These are phyloP conservation scores for Solanum tarapatanum DNA, from an alignment of 257 asterid species.

Conservation along the genomic window DNA sequence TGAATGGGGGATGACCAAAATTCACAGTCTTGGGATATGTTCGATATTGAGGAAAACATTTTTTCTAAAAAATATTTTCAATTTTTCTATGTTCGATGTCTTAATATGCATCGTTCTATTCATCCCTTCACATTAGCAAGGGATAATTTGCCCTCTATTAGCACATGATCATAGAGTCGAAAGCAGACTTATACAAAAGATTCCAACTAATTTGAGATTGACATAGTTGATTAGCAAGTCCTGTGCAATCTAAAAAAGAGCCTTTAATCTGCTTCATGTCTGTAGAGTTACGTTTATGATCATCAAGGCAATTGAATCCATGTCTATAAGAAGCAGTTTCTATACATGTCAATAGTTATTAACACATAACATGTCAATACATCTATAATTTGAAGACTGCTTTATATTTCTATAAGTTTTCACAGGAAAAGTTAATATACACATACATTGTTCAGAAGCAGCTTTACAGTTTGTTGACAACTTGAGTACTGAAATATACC, in stretches of 20 bases:
- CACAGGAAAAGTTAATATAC: neutral
- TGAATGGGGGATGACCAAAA: neutral
- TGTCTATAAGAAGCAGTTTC: neutral
- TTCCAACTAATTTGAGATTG: neutral
- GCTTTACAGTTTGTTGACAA: neutral
- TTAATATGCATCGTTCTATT: neutral
- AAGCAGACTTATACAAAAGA: neutral
- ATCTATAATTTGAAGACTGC: neutral
- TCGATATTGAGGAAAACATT: too few relatives aligned
- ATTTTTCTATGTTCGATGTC: neutral
- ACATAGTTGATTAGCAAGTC: neutral
- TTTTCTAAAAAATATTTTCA: too few relatives aligned
- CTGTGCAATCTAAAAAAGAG: neutral
- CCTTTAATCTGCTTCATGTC: neutral
- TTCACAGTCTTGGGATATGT: neutral
- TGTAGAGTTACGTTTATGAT: neutral
- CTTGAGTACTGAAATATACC: neutral
- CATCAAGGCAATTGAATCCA: neutral
- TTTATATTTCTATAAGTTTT: neutral
- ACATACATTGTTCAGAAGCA: neutral
- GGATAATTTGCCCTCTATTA: neutral
- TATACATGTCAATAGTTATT: neutral
- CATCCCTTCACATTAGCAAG: neutral
- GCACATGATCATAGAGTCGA: neutral
- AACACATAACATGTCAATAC: neutral